phyloP scores from a whole-genome alignment of 495 filamentous ascomycete genomes.

The Trichoderma virens region DNA sequence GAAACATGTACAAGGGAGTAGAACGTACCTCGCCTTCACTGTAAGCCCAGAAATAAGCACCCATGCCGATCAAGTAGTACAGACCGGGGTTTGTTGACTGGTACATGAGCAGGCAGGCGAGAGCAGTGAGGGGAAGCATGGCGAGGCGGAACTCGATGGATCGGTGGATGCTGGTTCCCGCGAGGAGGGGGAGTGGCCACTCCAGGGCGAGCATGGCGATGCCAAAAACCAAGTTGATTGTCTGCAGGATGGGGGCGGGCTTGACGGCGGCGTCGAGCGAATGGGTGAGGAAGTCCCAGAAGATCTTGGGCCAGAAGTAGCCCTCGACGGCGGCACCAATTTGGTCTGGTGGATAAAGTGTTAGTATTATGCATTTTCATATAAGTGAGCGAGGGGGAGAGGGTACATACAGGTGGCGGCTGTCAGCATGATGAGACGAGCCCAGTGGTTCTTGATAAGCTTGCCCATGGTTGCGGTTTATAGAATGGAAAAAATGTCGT shows the following conservation, averaged over 20 bases:
- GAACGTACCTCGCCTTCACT: conserved; percentile 86
- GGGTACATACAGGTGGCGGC: conserved; percentile 67
- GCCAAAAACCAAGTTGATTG: conserved; percentile 88
- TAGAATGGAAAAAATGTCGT: conserved; percentile 15
- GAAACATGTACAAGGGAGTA: not conserved
- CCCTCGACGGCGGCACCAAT: conserved; percentile 71
- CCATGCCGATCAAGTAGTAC: conserved; percentile 84
- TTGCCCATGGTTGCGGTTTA: conserved; percentile 63
- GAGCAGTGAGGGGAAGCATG: conserved; percentile 71
- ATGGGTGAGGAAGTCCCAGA: conserved; percentile 95
- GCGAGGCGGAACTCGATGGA: conserved; percentile 81
- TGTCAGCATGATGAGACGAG: conserved; percentile 80
- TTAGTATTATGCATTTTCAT: not conserved
- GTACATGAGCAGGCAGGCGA: conserved; percentile 73
- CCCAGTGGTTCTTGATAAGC: conserved; percentile 99
- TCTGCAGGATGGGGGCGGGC: conserved; percentile 84
- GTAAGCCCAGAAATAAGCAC: conserved; percentile 92
- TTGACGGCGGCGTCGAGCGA: conserved; percentile 80
- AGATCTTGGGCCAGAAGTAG: conserved; percentile 98
- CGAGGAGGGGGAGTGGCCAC: conserved; percentile 68
- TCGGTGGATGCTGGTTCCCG: conserved; percentile 67
- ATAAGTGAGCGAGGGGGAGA: not conserved
- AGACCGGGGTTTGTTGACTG: conserved; percentile 87
- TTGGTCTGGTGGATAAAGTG: conserved; percentile 54
- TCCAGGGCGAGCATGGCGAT: conserved; percentile 78